phyloP scores from a whole-genome alignment of 768 basidiomycete genomes.

The Leccinellum rugosiceps region DNA sequence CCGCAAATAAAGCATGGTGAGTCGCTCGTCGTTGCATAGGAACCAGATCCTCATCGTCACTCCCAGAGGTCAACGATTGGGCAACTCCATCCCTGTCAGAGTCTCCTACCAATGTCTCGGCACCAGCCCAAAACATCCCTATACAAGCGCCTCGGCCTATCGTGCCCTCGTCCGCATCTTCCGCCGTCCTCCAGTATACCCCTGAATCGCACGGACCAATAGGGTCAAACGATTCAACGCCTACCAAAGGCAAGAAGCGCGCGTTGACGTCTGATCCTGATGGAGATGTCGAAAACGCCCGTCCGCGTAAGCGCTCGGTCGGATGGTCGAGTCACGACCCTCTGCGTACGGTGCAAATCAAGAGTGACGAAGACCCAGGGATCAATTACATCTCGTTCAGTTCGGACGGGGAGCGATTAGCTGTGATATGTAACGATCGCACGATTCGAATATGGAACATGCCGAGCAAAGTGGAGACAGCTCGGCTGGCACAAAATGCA shows the following conservation, averaged over 20 bases:
- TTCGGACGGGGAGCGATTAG: constrained; percentile 53
- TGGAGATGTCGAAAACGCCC: constrained; percentile 23
- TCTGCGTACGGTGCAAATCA: constrained; percentile 36
- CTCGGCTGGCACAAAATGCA: constrained; percentile 52
- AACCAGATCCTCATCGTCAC: neutral
- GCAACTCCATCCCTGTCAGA: constrained; percentile 14
- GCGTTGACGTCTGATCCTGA: constrained; percentile 28
- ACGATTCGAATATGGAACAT: constrained; percentile 66
- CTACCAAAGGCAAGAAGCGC: constrained; percentile 40
- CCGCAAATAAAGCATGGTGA: constrained; percentile 31
- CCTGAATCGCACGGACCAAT: constrained; percentile 13
- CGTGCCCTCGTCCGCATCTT: constrained; percentile 27
- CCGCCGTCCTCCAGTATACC: constrained; percentile 33
- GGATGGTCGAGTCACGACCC: constrained; percentile 49
- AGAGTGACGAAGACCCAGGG: constrained; percentile 46
- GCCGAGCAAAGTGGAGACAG: constrained; percentile 45
- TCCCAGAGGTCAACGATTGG: constrained; percentile 26
- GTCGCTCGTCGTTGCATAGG: neutral
- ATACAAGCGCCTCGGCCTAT: constrained; percentile 32
- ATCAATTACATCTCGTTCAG: constrained; percentile 50
- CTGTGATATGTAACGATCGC: constrained; percentile 57
- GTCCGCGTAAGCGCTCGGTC: constrained; percentile 34
- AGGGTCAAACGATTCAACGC: constrained; percentile 25
- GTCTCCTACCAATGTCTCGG: constrained; percentile 14
- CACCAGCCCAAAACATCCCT: constrained; percentile 15